Percentiles rank a stretch among this genome's conserved stretches.
These are phyloP conservation scores for Calocybe cyanea DNA, from an alignment of 768 basidiomycete species.

Conservation along the genomic window DNA sequence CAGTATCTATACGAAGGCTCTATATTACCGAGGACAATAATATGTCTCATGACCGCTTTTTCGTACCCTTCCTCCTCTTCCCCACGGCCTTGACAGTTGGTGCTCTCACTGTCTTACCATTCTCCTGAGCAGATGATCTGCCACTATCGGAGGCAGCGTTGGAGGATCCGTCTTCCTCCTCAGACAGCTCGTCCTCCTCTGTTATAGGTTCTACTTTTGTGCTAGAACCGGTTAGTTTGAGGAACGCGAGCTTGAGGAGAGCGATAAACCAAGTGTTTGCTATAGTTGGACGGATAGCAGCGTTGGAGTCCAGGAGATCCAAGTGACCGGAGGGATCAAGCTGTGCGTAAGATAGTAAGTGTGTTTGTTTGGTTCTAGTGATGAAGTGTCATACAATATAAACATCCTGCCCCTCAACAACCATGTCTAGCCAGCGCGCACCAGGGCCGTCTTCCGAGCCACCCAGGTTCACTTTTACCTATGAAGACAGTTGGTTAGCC, in stretches of 20 bases:
- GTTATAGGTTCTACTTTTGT: constrained; percentile 14
- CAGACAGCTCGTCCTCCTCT: constrained; percentile 21
- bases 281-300: constrained; percentile 55
- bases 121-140: constrained; percentile 32
- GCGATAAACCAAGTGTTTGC: constrained; percentile 68
- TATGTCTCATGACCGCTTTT: constrained; percentile 41
- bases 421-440: constrained; percentile 68
- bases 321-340: constrained; percentile 57
- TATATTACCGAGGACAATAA: not conserved
- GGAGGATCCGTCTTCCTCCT: constrained; percentile 37
- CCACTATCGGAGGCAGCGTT: constrained; percentile 44
- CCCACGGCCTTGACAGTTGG: constrained; percentile 57
- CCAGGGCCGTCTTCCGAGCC: constrained; percentile 52
- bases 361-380: not conserved
- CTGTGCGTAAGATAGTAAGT: constrained; percentile 29
- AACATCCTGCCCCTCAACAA: constrained; percentile 73
- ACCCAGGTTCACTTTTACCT: constrained; percentile 74
- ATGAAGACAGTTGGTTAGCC: constrained; percentile 1
- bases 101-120: constrained; percentile 25
- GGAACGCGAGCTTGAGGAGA: constrained; percentile 33
- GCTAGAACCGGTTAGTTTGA: constrained; percentile 24
- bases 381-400: constrained; percentile 57
- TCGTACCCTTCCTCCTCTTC: constrained; percentile 56
- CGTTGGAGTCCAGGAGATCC: constrained; percentile 54
- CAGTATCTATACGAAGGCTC: constrained; percentile 14